Evolutionary conservation across 2,329 filamentous ascomycete genomes (phyloP), one percentile per base, ranked within the genome.

Genomic region (Exophiala mesophila): DNA sequence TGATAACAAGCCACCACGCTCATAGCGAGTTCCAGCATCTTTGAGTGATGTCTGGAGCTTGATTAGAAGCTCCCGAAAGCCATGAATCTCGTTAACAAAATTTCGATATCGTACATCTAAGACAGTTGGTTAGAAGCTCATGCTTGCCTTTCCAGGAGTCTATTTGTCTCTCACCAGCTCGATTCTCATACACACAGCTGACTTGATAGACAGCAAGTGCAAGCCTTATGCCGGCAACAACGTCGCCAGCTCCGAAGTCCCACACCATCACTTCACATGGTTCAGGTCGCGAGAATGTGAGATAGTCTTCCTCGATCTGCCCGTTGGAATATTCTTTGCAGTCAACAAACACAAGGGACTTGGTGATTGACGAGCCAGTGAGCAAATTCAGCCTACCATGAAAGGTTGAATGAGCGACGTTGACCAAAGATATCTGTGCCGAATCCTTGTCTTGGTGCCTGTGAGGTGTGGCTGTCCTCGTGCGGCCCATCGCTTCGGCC

Each of bases 1-100:
- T 29, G 31, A 8, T 5, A 19, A 16, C 17, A 42, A 19, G 7
- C 19, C 39, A 17, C 31, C 39, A 36, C 34, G 19, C 7, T 35
- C 18, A 30, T 28, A 42, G 18, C 39, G 39, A 10, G 8, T 9
- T 8, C 13, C 17, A 6, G 39, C 39, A 24, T 42, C 39, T 10
- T 28, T 16, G 15, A 42, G 20, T 12, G 39, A 42, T 6, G 15
- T 34, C 3, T 16, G 26, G 20, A 42, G 39, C 33, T 35, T 24
- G 29, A 36, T 20, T 8, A 42, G 32, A 13, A 42, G 32, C 17
- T 30, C 19, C 17, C 26, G 6, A 29, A 44, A 39, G n/a, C 34
- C 26, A 9, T 21, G 35, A n/a, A 44, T 39, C 9, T 44, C 41
- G n/a, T 39, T 39, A 5, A 19, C 19, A 15, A 44, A 44, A 18